Conservation (phyloP, 768 basidiomycete genomes). For the Tremella mesenterica region DNA sequence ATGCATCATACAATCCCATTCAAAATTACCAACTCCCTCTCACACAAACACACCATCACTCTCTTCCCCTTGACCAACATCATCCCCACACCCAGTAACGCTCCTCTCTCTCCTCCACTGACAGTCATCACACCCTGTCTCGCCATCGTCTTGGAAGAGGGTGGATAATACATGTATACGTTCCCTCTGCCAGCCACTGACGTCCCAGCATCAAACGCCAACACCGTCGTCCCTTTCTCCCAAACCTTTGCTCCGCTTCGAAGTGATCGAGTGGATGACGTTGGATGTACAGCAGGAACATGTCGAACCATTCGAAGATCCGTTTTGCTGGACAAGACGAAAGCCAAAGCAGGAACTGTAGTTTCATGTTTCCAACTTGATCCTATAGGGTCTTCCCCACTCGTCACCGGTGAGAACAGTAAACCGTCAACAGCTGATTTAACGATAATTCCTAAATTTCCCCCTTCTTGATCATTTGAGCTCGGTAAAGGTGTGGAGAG, state of each 20-base stretch:
- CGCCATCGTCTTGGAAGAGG: constrained; percentile 51
- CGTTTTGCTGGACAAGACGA: constrained; percentile 85
- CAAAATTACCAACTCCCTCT: constrained; percentile 59
- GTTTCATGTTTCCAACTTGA: constrained; percentile 52
- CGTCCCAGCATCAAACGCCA: constrained; percentile 63
- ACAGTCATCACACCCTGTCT: constrained; percentile 75
- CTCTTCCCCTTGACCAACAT: constrained; percentile 44
- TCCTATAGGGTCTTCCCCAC: constrained; percentile 1
- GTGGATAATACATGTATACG: constrained; percentile 70
- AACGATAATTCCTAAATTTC: constrained; percentile 23
- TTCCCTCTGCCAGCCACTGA: constrained; percentile 62
- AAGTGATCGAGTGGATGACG: constrained; percentile 8
- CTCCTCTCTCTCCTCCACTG: constrained; percentile 60
- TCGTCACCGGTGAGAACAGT: constrained; percentile 27
- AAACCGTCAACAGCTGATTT: constrained; percentile 44
- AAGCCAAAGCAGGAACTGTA: constrained; percentile 84
- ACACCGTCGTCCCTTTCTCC: constrained; percentile 44
- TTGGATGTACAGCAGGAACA: constrained; percentile 41
- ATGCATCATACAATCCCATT: background rate
- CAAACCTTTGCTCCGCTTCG: constrained; percentile 3
- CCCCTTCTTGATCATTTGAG: background rate
- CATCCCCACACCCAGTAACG: constrained; percentile 65
- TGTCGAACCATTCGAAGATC: constrained; percentile 84
- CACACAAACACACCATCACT: constrained; percentile 58
- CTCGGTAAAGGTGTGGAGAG: constrained; percentile 21